These are phyloP conservation scores for Quercus mongolica DNA, from an alignment of 306 rosid species.

Conservation along the genomic window DNA sequence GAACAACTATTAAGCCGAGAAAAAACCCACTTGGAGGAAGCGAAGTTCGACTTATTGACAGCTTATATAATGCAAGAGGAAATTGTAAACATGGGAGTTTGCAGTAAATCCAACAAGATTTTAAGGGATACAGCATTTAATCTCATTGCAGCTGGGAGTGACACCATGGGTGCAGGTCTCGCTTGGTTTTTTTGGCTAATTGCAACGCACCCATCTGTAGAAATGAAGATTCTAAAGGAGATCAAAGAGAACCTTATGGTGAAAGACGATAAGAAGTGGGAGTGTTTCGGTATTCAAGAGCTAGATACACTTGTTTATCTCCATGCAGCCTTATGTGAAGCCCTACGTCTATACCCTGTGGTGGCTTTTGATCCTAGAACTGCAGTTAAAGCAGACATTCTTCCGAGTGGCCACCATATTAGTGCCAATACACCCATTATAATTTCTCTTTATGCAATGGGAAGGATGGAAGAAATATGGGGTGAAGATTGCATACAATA, in stretches of 20 bases:
- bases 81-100: not conserved
- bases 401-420: conserved; percentile 36
- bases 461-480: conserved; percentile 34
- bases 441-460: conserved; percentile 24
- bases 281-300: not conserved
- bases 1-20: not conserved
- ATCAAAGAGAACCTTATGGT: not conserved
- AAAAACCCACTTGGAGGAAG: not conserved
- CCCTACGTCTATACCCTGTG: conserved; percentile 29
- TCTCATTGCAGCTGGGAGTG: not conserved
- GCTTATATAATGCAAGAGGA: not conserved
- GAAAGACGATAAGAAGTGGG: not conserved
- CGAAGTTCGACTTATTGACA: not conserved
- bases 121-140: not conserved
- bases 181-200: not conserved
- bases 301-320: conserved; percentile 16
- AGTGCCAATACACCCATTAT: not conserved
- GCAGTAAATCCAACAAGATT: not conserved
- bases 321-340: conserved; percentile 32
- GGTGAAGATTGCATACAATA: conserved; percentile 32
- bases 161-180: not conserved
- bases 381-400: conserved; percentile 3
- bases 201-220: conserved; percentile 9
- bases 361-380: conserved; percentile 26
- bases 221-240: conserved; percentile 21